These are phyloP conservation scores for Nigrospora sphaerica DNA, from an alignment of 2,329 filamentous ascomycete species.

Conservation along the genomic window DNA sequence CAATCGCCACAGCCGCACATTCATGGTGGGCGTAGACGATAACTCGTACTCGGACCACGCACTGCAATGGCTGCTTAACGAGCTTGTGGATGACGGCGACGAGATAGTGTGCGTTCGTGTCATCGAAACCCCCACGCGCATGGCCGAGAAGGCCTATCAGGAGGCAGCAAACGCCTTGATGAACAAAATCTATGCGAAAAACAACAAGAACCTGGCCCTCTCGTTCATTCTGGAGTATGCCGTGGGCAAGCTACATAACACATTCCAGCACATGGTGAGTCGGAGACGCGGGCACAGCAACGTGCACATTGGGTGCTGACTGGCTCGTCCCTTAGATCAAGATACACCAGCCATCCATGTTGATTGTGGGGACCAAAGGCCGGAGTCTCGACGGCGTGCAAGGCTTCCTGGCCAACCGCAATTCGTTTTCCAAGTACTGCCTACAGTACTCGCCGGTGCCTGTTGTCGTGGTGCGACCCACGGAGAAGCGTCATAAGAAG, in stretches of 20 bases:
- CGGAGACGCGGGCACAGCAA: not conserved
- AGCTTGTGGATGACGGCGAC: slow-evolving; percentile 88
- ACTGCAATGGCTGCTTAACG: slow-evolving; percentile 84
- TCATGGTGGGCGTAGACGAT: slow-evolving; percentile 85
- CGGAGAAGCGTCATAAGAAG: slow-evolving; percentile 82
- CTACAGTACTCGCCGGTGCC: slow-evolving; percentile 89
- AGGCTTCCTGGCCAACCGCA: slow-evolving; percentile 67
- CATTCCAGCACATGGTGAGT: slow-evolving; percentile 82
- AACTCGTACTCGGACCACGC: slow-evolving; percentile 90
- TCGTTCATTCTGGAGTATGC: slow-evolving; percentile 81
- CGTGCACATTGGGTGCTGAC: not conserved
- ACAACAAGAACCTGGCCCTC: slow-evolving; percentile 72
- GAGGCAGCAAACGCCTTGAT: slow-evolving; percentile 70
- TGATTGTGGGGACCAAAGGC: slow-evolving; percentile 84
- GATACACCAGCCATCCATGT: slow-evolving; percentile 83
- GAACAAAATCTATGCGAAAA: slow-evolving; percentile 71
- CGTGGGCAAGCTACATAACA: slow-evolving; percentile 81
- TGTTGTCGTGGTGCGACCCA: slow-evolving; percentile 84
- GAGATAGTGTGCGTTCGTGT: slow-evolving; percentile 88
- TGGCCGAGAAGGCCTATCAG: slow-evolving; percentile 63
- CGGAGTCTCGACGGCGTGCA: slow-evolving; percentile 80
- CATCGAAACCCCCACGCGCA: slow-evolving; percentile 72
- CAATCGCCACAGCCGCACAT: slow-evolving; percentile 74
- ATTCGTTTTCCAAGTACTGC: slow-evolving; percentile 90
- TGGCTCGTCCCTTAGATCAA: slow-evolving; percentile 55